Base-by-base conservation (phyloP, 1,139 yeast species). In the Debaryomycetaceae sp. region DNA sequence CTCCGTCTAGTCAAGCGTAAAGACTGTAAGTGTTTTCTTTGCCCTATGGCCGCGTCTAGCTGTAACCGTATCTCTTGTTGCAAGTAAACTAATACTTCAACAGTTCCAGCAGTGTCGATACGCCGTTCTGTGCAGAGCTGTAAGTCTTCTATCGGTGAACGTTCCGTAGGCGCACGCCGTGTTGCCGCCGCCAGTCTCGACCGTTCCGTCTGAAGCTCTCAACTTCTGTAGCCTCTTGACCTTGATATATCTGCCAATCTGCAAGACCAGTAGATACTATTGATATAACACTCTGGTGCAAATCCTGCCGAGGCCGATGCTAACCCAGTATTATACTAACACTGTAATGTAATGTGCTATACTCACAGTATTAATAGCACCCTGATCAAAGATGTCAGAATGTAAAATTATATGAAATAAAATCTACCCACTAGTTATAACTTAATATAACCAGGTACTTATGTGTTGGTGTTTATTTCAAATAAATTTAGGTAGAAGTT, bases 401-500 rank as follows among this genome's bases (percentile, higher is more conserved):
- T 8, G 8, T 8, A 27, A 27, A 27, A 7, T 27, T 27, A 34
- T 36, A 43, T 43, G 45, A 43, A 43, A 43, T 43, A 43, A 43
- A 31, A 37, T 27, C 17, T 33, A 31, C 46, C 42, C 11, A 27
- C 11, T 27, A 44, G 39, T 48, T 48, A 48, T 48, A 48, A 48
- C 38, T 35, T 44, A 48, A 48, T 48, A 48, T 45, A 48, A 48
- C 49, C 49, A 45, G 47, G 38, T 24, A 17, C 36, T 34, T 37
- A 6, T 30, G 31, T 36, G 39, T 36, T 27, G 31, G 31, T 36
- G 39, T 38, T 39, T 43, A 43, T 43, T 43, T 37, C 45, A 43
- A 37, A 40, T 40, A 39, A 39, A 39, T 30, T 24, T 8, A 34
- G n/a, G 37, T 8, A 34, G 17, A 17, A 34, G 37, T 20, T 20